Evolutionary conservation across 805 yeast species (phyloP).

Genomic region (Candida pseudofarinosa): DNA sequence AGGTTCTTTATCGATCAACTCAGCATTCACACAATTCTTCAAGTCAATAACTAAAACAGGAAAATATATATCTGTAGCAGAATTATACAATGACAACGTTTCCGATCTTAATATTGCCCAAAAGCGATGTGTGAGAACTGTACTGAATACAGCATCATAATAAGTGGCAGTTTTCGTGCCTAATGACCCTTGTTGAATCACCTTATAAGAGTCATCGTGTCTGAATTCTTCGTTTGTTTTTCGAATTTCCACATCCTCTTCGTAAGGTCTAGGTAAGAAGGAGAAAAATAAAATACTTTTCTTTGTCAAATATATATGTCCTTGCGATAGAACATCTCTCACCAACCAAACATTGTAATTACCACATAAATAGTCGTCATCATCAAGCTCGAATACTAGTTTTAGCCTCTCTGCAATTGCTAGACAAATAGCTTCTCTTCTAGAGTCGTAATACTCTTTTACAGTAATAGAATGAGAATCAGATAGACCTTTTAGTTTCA

Average conservation of each 20-base stretch:
- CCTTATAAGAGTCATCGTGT: constrained; percentile 21
- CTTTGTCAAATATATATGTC: constrained; percentile 72
- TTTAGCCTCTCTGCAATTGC: constrained; percentile 33
- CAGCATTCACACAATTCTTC: constrained; percentile 58
- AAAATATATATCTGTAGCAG: constrained; percentile 78
- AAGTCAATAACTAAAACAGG: constrained; percentile 76
- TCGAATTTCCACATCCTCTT: neutral
- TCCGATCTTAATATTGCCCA: constrained; percentile 80
- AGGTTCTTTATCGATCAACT: constrained; percentile 30
- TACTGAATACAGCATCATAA: constrained; percentile 32
- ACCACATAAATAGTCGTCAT: constrained; percentile 52
- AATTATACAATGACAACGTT: constrained; percentile 62
- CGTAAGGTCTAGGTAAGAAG: constrained; percentile 48
- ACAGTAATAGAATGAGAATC: constrained; percentile 6
- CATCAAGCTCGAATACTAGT: constrained; percentile 40
- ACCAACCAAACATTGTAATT: constrained; percentile 77
- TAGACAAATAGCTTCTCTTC: constrained; percentile 16
- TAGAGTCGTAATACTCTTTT: constrained; percentile 1
- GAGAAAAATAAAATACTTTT: constrained; percentile 71
- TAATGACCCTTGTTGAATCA: constrained; percentile 33
- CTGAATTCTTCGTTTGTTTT: constrained; percentile 3
- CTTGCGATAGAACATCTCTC: constrained; percentile 79
- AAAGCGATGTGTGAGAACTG: constrained; percentile 46
- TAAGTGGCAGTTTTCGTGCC: constrained; percentile 36
- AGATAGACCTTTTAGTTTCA: constrained; percentile 9